These are phyloP conservation scores for Plasmodium vinckei DNA, from an alignment of 169 alveolate genomes.

Conservation along the genomic window DNA sequence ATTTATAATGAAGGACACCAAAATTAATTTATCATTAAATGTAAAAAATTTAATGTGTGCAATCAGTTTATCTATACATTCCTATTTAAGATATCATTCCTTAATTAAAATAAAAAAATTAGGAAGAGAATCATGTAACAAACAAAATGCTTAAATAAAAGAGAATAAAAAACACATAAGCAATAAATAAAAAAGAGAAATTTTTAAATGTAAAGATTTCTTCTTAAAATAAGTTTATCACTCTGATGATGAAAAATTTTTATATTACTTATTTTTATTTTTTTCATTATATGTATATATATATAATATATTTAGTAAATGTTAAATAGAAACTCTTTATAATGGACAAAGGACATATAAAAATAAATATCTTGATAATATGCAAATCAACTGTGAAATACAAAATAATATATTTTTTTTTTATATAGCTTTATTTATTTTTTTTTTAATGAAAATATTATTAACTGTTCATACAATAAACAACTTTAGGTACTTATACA, in stretches of 20 bases:
- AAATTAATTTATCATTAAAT: constrained; percentile 1
- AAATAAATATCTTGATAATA: constrained; percentile 4
- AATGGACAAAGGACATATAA: not conserved
- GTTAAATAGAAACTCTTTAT: constrained; percentile 3
- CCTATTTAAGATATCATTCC: not conserved
- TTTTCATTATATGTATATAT: not conserved
- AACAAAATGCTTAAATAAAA: constrained; percentile 12
- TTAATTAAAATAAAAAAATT: constrained; percentile 5
- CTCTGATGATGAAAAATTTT: not conserved
- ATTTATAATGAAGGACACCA: not conserved
- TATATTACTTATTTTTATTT: constrained; percentile 3
- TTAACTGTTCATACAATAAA: constrained; percentile 6
- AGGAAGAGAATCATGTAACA: constrained; percentile 1
- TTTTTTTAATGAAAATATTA: not conserved
- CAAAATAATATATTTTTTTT: not conserved
- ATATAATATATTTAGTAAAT: not conserved
- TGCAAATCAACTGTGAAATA: constrained; percentile 3
- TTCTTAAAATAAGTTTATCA: constrained; percentile 1
- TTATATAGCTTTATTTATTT: not conserved
- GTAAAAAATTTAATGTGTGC: constrained; percentile 10
- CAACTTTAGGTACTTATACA: not conserved
- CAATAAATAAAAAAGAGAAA: constrained; percentile 7
- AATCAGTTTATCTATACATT: not conserved
- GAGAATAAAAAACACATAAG: not conserved
- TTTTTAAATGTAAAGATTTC: not conserved